Base-by-base conservation (phyloP, 306 rosid species). In the Vicia faba region DNA sequence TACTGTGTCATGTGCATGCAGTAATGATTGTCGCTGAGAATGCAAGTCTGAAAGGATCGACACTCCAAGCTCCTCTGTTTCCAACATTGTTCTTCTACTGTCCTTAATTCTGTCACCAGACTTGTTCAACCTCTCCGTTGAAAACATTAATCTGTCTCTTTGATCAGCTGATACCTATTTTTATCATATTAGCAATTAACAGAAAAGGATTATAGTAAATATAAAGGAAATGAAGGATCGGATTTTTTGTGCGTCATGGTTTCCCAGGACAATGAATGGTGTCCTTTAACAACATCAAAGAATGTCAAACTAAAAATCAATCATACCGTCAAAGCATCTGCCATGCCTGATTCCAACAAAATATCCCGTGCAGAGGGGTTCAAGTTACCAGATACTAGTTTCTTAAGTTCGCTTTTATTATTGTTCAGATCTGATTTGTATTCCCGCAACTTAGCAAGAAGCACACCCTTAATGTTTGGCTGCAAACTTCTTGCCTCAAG, bases 61-160 rank as follows among this genome's bases (percentile, higher is more conserved):
- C 70, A 89, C 98, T 64, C 97, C 98, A 38, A 93, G 98, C 71
- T 93, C 98, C 64, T 93, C 98, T 38, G 97, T 93, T 89, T 93
- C 96, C 73, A 93, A 85, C 93, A 93, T 88, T 80, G 98, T 88
- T 80, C 87, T 83, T 77, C 93, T 85, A 60, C 98, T 80, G 5
- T 88, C 96, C 81, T 84, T 83, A 53, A 93, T 85, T 75, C 96
- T 80, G 49, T 80, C 95, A 62, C 96, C 46, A 44, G 95, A 53
- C 56, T 80, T 87, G 81, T 84, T 82, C 79, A 93, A 35, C 78
- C 88, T 86, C 73, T 89, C 98, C 7, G 97, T 93, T 55, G 98
- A 79, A 61, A 35, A 62, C 89, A 89, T 79, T 56, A 93, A 74
- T 82, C 98, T 83, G 41, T 79, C 6, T 78, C 86, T 89, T 77